Conservation (phyloP, 1,284 basidiomycete genomes). For the Porodaedalea pini region DNA sequence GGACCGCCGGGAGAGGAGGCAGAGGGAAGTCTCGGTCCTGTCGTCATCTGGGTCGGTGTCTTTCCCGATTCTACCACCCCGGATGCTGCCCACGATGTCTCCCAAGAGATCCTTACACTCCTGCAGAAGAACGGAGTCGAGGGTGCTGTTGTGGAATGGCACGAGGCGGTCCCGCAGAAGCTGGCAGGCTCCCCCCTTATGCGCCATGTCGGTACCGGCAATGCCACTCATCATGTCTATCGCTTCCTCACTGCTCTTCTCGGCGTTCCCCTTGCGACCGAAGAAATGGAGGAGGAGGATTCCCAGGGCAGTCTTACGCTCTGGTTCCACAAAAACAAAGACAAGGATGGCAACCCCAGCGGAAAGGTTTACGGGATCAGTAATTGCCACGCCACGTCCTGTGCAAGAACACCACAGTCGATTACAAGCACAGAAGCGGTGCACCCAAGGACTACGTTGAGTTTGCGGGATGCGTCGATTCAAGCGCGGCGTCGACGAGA, state of each 20-base stretch:
- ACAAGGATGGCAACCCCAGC: constrained; percentile 32
- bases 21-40: constrained; percentile 36
- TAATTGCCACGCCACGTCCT: constrained; percentile 40
- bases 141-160: constrained; percentile 39
- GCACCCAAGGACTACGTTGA: constrained; percentile 31
- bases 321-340: constrained; percentile 37
- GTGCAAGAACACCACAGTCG: constrained; percentile 29
- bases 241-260: constrained; percentile 32
- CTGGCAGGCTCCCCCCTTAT: constrained; percentile 29
- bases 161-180: constrained; percentile 31
- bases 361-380: constrained; percentile 36
- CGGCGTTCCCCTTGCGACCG: constrained; percentile 31
- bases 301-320: constrained; percentile 34
- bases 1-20: constrained; percentile 30
- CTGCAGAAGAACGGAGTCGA: constrained; percentile 32
- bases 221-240: constrained; percentile 32
- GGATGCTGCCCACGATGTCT: constrained; percentile 35
- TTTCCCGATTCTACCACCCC: constrained; percentile 34
- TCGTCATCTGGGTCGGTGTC: constrained; percentile 40
- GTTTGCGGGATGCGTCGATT: constrained; percentile 32
- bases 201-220: constrained; percentile 20
- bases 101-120: constrained; percentile 36
- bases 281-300: constrained; percentile 29
- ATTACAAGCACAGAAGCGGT: constrained; percentile 33
- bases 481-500: constrained; percentile 32